Evolutionary conservation across 192 early-diverging fungal species (phyloP), one percentile per base, ranked within the genome.

Genomic region (Coemansia sp.): DNA sequence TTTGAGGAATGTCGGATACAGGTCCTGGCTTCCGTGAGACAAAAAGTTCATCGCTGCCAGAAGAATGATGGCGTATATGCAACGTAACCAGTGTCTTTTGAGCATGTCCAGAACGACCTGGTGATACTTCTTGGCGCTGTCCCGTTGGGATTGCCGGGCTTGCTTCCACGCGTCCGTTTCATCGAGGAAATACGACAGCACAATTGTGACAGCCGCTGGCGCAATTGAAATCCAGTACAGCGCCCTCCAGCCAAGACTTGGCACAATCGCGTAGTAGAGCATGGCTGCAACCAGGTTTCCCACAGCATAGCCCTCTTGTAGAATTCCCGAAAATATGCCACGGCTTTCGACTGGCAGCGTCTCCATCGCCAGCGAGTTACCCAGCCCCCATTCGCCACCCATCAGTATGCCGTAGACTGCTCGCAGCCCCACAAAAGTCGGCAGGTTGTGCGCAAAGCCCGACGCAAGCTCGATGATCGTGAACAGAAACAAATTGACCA

Each of bases 351-450:
- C 61, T 0, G 90, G 91, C 14, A 92, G 61, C 40, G 77, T 69
- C 75, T 92, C 91, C 85, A 92, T 84, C 1, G 91, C 88, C 57
- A 92, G 71, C 69, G 86, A 82, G 33, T 87, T 87, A 16, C 88
- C 86, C 20, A 92, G 83, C 16, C 90, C 91, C 91, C 90, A 89
- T 33, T 86, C 84, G 36, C 87, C 89, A 30, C 89, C 91, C 87
- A 92, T 88, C 31, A 84, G 70, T 29, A 92, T 85, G 7, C 91
- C 80, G 58, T 77, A 83, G 7, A 83, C 55, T 6, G 80, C 80
- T n/a, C 80, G 87, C 11, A 91, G 71, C 12, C 77, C 83, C 38
- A 89, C 72, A 49, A 92, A 90, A n/a, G 77, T 83, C 12, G 73
- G 51, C 7, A 89, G 76, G 64, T 85, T 90, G 11, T 71, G 74